These are phyloP conservation scores for Mitragyna speciosa DNA, from an alignment of 257 asterid species.

Conservation along the genomic window DNA sequence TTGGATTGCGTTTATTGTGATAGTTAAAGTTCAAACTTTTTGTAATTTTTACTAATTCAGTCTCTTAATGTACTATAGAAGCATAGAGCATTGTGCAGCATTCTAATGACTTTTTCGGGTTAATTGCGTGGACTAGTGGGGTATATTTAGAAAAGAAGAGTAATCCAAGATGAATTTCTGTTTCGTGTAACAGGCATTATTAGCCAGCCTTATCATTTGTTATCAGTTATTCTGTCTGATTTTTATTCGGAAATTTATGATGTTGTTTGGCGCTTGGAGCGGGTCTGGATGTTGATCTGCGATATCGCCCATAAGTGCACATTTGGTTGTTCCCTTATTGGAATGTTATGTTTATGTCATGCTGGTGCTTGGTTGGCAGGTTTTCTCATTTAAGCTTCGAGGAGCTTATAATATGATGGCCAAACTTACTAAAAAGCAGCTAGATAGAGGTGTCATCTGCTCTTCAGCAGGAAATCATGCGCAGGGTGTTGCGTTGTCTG, in stretches of 20 bases:
- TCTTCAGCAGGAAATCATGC: conserved; percentile 99
- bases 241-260: background rate
- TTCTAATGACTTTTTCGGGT: background rate
- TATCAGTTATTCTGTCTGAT: too few species aligned
- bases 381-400: conserved; percentile 87
- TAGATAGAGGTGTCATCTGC: conserved; percentile 82
- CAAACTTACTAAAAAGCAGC: conserved; percentile 68
- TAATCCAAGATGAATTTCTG: too few species aligned
- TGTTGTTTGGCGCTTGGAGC: background rate
- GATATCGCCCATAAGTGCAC: background rate
- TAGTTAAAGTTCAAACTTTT: too few species aligned
- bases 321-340: background rate
- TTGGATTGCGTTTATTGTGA: background rate
- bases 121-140: too few species aligned
- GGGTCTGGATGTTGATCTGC: background rate
- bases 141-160: too few species aligned
- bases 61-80: background rate
- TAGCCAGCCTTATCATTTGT: too few species aligned
- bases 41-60: too few species aligned
- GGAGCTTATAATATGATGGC: conserved; percentile 99
- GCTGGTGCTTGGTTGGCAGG: conserved; percentile 37
- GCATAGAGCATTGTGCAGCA: background rate
- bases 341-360: background rate
- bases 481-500: conserved; percentile 91
- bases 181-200: too few species aligned